A percentile compares a stretch with the other conserved stretches of the same genome.
Evolutionary conservation across 352 stramenopile species (phyloP).

Genomic region (Phytopythium vexans): DNA sequence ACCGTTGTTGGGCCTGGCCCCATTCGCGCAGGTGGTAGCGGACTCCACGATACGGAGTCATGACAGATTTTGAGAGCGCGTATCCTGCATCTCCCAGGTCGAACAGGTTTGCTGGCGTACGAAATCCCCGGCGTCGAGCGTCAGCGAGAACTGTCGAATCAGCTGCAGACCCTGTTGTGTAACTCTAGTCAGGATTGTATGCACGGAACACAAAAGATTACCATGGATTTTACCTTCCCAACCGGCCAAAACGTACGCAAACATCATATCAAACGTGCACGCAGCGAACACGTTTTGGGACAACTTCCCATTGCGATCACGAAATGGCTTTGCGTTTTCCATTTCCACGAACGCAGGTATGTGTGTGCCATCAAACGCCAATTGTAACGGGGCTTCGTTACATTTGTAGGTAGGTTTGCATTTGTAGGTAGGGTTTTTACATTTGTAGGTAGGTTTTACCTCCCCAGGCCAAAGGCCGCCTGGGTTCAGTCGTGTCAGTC

Average conservation of each 20-base stretch:
- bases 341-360: constrained; percentile 8
- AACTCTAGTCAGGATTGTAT: constrained; percentile 1
- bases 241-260: constrained; percentile 16
- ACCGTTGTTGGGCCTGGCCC: too few relatives aligned
- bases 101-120: constrained; percentile 7
- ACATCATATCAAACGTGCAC: constrained; percentile 18
- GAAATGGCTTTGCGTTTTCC: constrained; percentile 14
- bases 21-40: constrained; percentile 16
- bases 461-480: too few relatives aligned
- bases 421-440: too few relatives aligned
- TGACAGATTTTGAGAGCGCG: constrained; percentile 7
- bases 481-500: too few relatives aligned
- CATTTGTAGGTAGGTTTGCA: too few relatives aligned
- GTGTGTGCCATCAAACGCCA: constrained; percentile 16
- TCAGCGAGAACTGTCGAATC: constrained; percentile 9
- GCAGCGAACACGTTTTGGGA: constrained; percentile 21
- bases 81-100: constrained; percentile 18
- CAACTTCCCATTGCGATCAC: constrained; percentile 13
- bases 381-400: too few relatives aligned
- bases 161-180: constrained; percentile 4
- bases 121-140: constrained; percentile 6
- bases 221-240: constrained; percentile 17
- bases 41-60: constrained; percentile 14
- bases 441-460: too few relatives aligned
- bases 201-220: background rate